Evolutionary conservation across 2,329 filamentous ascomycete species (phyloP).

Genomic region (Trichoderma sp.): DNA sequence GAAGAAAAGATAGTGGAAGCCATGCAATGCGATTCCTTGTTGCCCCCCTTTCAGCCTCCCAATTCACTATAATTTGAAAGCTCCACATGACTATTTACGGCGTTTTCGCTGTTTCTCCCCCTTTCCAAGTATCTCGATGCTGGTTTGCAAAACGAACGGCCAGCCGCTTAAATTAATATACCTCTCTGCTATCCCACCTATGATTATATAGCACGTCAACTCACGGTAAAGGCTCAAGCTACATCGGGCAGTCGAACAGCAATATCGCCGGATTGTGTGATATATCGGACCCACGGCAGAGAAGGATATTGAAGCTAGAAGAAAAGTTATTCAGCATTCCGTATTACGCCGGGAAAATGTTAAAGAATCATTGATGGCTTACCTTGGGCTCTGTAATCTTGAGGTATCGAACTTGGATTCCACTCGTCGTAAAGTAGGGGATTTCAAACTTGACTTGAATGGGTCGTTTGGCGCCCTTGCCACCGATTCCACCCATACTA

Average conservation of each 20-base stretch:
- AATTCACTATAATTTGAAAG: constrained; percentile 6
- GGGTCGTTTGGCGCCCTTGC: constrained; percentile 86
- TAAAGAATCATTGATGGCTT: constrained; percentile 26
- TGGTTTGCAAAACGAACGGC: constrained; percentile 11
- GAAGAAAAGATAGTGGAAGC: background rate
- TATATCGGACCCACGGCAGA: constrained; percentile 96
- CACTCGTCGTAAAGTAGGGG: constrained; percentile 99
- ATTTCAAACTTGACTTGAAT: constrained; percentile 99
- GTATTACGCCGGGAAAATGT: background rate
- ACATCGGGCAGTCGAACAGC: constrained; percentile 92
- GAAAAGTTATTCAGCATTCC: background rate
- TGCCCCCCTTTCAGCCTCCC: background rate
- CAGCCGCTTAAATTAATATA: constrained; percentile 13
- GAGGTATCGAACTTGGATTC: constrained; percentile 95
- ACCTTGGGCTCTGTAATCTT: constrained; percentile 99
- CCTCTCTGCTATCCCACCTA: background rate
- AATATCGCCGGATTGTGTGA: constrained; percentile 96
- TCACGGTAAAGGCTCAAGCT: constrained; percentile 49
- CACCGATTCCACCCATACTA: constrained; percentile 89
- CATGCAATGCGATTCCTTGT: background rate
- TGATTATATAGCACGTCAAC: background rate
- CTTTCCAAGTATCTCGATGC: background rate
- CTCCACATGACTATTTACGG: background rate
- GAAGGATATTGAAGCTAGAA: constrained; percentile 92
- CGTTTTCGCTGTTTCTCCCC: background rate